Percentiles rank a stretch among this genome's conserved stretches.
Conservation (phyloP, 1,284 basidiomycete species). For the Mixia osmundae region DNA sequence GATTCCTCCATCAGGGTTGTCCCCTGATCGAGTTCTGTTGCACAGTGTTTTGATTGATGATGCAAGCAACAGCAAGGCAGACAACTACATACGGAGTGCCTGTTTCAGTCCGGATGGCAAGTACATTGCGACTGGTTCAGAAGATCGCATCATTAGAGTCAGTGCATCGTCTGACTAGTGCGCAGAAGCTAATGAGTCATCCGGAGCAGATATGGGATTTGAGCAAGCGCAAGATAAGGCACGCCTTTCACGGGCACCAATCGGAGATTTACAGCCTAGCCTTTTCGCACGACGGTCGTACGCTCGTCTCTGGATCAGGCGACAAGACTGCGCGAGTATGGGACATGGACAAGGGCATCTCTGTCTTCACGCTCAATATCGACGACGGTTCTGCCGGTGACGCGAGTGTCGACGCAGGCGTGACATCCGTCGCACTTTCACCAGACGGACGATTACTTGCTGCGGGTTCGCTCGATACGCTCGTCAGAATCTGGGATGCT, state of each 20-base stretch:
- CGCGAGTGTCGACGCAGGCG: conserved; percentile 37
- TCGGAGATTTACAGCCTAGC: conserved; percentile 81
- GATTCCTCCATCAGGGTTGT: neutral
- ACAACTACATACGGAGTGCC: conserved; percentile 60
- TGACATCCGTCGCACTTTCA: conserved; percentile 55
- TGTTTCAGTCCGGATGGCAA: conserved; percentile 65
- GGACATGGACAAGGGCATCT: conserved; percentile 44
- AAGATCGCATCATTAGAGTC: conserved; percentile 58
- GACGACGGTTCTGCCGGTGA: conserved; percentile 15
- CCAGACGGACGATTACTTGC: conserved; percentile 59
- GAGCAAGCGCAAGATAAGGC: conserved; percentile 40
- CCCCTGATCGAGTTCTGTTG: neutral
- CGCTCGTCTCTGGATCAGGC: conserved; percentile 68
- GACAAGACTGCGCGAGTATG: conserved; percentile 77
- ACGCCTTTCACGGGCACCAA: conserved; percentile 57
- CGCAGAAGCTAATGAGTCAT: neutral
- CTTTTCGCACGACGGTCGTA: conserved; percentile 53
- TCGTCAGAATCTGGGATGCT: conserved; percentile 71
- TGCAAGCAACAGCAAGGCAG: conserved; percentile 31
- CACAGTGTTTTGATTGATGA: conserved; percentile 44
- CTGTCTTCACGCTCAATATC: conserved; percentile 27
- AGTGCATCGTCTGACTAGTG: conserved; percentile 18
- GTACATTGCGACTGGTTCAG: conserved; percentile 55
- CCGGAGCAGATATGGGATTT: conserved; percentile 76
- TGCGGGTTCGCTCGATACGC: conserved; percentile 56